Base-by-base conservation (phyloP, 371 early-diverging fungal species). In the Zychaea mexicana region DNA sequence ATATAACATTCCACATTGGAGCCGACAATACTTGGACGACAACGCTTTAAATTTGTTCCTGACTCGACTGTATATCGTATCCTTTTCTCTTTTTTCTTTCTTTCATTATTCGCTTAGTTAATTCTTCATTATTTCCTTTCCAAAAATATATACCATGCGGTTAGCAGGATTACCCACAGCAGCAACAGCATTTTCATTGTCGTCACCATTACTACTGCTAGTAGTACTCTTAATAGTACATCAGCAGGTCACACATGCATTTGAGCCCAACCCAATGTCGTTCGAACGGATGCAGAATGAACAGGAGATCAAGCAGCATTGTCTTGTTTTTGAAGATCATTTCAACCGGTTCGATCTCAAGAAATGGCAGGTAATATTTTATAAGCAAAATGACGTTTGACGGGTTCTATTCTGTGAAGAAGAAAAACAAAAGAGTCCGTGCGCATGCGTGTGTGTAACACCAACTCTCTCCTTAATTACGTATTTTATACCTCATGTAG, bases 281-380 rank as follows among this genome's bases (percentile, higher is more conserved):
- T 22, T 21, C 12, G 19, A 31, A n/a, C 52, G 19, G 7, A 31
- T 8, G 17, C 33, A 60, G 7, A 52, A 54, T 1, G 46, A 24
- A 2, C 17, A 5, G 31, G 46, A 62, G 31, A 30, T 17, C 10
- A 60, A 62, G 24, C 49, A 70, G 17, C 59, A 47, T 2, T 90
- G 90, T 61, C 69, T 83, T 4, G 57, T 84, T 7, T 88, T 90
- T 66, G 72, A 80, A 53, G 90, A 90, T 60, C 83, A 88, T 65
- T 90, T 90, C 67, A 77, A 88, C 60, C 66, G 61, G 8, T 69
- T 90, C 49, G 81, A 90, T 65, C 68, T 81, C 19, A 71, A 72
- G n/a, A 74, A 77, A 36, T 84, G 86, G 86, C 77, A 76, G 77
- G 83, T 85, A 76, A 70, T 32, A 46, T 5, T 9, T 13, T 42